phyloP scores from a whole-genome alignment of 495 filamentous ascomycete species.

The Friedmanniomyces endolithicus region DNA sequence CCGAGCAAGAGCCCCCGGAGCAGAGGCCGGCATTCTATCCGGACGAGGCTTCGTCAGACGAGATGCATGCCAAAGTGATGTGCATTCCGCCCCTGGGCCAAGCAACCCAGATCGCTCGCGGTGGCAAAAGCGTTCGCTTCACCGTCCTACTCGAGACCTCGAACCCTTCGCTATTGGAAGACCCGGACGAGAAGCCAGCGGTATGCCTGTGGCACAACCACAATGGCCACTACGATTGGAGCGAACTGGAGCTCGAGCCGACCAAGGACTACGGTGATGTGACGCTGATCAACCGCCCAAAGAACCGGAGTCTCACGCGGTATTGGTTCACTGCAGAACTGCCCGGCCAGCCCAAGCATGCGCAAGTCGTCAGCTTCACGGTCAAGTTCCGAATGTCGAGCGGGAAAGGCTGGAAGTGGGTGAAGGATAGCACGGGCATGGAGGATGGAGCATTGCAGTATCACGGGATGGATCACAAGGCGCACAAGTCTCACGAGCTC shows the following conservation, averaged over 20 bases:
- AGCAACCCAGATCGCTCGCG: constrained; percentile 44
- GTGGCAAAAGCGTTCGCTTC: constrained; percentile 32
- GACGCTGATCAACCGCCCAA: constrained; percentile 2
- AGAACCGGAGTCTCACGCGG: constrained; percentile 2
- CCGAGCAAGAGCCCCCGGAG: constrained; percentile 14
- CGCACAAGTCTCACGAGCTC: constrained; percentile 34
- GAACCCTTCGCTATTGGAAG: constrained; percentile 11
- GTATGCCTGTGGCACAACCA: constrained; percentile 67
- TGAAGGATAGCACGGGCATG: constrained; percentile 46
- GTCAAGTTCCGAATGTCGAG: constrained; percentile 52
- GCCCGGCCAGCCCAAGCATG: constrained; percentile 21
- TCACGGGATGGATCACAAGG: constrained; percentile 5
- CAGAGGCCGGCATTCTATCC: constrained; percentile 6
- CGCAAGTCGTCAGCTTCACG: constrained; percentile 51
- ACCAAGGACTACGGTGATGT: constrained; percentile 15
- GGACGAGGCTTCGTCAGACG: background rate
- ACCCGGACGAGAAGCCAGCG: constrained; percentile 50
- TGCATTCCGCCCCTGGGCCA: constrained; percentile 59
- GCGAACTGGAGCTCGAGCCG: constrained; percentile 31
- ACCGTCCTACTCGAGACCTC: constrained; percentile 53
- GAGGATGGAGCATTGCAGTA: constrained; percentile 21
- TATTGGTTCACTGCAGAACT: constrained; percentile 32
- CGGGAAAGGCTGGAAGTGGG: constrained; percentile 60
- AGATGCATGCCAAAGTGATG: constrained; percentile 40
- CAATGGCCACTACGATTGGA: constrained; percentile 34